Evolutionary conservation across 2,329 filamentous ascomycete species (phyloP).

Genomic region (Neoscytalidium dimidiatum): DNA sequence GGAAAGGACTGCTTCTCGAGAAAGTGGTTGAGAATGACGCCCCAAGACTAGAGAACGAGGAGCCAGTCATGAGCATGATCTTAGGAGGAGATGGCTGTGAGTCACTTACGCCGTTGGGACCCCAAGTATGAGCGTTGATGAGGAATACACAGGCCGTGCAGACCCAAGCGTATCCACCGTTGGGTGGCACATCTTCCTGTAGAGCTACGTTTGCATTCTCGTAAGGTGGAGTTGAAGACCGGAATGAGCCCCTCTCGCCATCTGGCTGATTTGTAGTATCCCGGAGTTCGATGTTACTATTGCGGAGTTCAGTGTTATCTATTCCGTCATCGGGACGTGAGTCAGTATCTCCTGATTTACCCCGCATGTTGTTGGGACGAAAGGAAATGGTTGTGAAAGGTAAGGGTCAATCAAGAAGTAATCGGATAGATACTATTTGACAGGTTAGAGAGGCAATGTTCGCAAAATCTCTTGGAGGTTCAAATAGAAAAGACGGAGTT

Average conservation of each 20-base stretch:
- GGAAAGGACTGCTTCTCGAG: background rate
- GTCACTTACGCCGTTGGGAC: slow-evolving; percentile 26
- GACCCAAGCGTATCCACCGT: slow-evolving; percentile 43
- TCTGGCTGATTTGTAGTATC: background rate
- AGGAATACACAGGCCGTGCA: slow-evolving; percentile 29
- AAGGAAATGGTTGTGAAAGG: too few species aligned
- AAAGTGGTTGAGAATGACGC: slow-evolving; percentile 12
- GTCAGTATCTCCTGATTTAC: background rate
- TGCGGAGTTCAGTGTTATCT: too few species aligned
- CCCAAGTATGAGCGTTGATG: slow-evolving; percentile 37
- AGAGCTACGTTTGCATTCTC: background rate
- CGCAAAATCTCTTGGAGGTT: background rate
- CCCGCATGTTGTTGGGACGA: background rate
- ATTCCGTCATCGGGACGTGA: background rate
- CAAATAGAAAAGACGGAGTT: background rate
- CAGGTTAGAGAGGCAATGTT: too few species aligned
- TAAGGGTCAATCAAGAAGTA: background rate
- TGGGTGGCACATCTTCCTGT: slow-evolving; percentile 19
- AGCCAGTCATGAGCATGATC: background rate
- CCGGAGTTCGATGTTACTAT: background rate
- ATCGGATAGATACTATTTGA: too few species aligned
- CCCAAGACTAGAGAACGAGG: slow-evolving; percentile 4
- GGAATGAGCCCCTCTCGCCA: background rate
- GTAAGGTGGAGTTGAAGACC: background rate
- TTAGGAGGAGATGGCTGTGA: background rate